Evolutionary conservation across 2,329 filamentous ascomycete species (phyloP), one percentile per base, ranked within the genome.

Genomic region (Aureobasidium sp.): DNA sequence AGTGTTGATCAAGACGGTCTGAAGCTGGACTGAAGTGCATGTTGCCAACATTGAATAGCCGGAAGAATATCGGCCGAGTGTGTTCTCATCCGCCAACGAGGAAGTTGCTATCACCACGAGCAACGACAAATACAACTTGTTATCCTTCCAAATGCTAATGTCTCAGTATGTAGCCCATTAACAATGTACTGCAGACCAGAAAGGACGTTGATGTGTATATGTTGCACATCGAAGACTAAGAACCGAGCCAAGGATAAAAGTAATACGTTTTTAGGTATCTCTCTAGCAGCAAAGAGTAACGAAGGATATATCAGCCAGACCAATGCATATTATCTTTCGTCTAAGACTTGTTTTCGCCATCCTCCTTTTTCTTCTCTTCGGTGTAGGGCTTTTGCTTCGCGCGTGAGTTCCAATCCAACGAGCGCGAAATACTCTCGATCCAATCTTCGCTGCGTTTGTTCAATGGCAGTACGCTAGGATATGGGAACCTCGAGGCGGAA

Each of bases 391-490:
- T 92, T 73, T 91, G 89, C 74, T 87, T 87, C 75, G 91, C 86
- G 65, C 89, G 76, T 66, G 87, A 90, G 69, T 92, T 93, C 89
- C 89, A 93, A 36, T 89, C 88, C 68, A 93, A 74, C 73, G 91
- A 92, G 45, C 86, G 82, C 65, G 85, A 87, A 63, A 93, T 91
- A 68, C 87, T 90, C 64, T 91, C 90, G 29, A 92, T 84, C 89
- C 89, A 92, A 71, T 91, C 89, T 76, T 91, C 88, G 68, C 84
- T 86, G n/a, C 56, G 37, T 49, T 49, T 45, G 22, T 61, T 56
- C 31, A 63, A 25, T 0, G 86, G 83, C 75, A 91, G 82, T 12
- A 93, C 89, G 62, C 84, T 86, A 0, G 90, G 89, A 74, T 93
- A 94, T 0, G 90, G 90, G 70, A 88, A 93, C 44, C 90, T 78